Base-by-base conservation (phyloP, 1,284 basidiomycete species). In the Athelia sp. region DNA sequence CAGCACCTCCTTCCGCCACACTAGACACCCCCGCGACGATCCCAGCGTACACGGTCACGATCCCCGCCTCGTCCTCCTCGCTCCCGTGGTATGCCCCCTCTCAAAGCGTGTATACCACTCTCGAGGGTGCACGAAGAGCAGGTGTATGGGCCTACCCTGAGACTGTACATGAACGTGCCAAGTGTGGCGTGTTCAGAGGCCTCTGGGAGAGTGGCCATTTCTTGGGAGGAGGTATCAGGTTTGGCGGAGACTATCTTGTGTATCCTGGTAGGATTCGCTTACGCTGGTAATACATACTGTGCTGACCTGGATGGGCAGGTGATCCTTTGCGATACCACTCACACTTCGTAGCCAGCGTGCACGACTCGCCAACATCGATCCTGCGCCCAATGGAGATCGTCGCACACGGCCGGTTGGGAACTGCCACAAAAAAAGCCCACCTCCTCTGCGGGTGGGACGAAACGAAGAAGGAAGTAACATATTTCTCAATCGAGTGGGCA, bases 371-470 rank as follows among this genome's bases (percentile, higher is more conserved):
- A 1, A 63, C 72, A 8, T 68, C 81, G 10, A 60, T 75, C 0
- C 73, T 98, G 48, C 74, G 78, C 35, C 93, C 94, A 2, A 89
- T 94, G 79, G 93, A 97, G 62, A 79, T 99, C 38, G 88, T 99
- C 17, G 94, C 96, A 0, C 94, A 93, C 63, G 97, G 97, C 3
- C 79, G 97, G 26, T 70, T 99, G 36, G 97, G 96, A 0, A 99
- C 97, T 1, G 96, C 92, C 1, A 98, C 97, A 3, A 99, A 98
- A 66, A 99, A 99, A 70, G 85, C 93, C 0, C 95, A 98, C 64
- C 67, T 99, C 24, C 65, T 99, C 4, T 97, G 93, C 59, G 82
- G 84, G 36, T 96, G 89, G 87, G 82, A 95, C 61, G 82, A 90
- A 46, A 75, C 77, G 40, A 79, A 73, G 59, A 74, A 79, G 38